phyloP scores from a whole-genome alignment of 352 stramenopile genomes.

The Globisporangium viniferum region DNA sequence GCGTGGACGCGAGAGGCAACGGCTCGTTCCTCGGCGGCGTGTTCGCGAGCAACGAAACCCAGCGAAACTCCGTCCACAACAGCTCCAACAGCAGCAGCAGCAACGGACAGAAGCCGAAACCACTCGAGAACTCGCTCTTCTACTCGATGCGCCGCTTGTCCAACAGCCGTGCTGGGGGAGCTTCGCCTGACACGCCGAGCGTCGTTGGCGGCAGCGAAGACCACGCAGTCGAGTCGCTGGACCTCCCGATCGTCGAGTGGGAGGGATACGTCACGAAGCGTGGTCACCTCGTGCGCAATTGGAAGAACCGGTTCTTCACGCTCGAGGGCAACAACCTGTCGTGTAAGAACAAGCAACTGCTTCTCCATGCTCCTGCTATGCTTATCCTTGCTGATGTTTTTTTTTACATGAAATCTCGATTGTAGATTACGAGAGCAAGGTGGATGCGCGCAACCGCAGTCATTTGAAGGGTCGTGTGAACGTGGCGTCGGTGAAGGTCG shows the following conservation, averaged over 20 bases:
- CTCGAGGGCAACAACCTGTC: slow-evolving; percentile 84
- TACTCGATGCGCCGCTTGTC: slow-evolving; percentile 47
- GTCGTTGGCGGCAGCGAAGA: slow-evolving; percentile 32
- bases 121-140: slow-evolving; percentile 45
- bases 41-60: not conserved
- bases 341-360: slow-evolving; percentile 31
- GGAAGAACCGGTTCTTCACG: slow-evolving; percentile 87
- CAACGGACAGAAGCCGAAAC: slow-evolving; percentile 36
- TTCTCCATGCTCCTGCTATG: not conserved
- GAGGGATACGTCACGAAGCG: slow-evolving; percentile 90
- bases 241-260: slow-evolving; percentile 86
- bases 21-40: slow-evolving; percentile 8
- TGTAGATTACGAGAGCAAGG: slow-evolving; percentile 85
- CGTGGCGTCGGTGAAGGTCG: slow-evolving; percentile 66
- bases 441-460: slow-evolving; percentile 82
- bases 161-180: slow-evolving; percentile 32
- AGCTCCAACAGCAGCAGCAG: slow-evolving; percentile 45
- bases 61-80: slow-evolving; percentile 28
- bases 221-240: slow-evolving; percentile 69
- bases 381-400: not conserved
- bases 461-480: slow-evolving; percentile 85
- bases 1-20: slow-evolving; percentile 15
- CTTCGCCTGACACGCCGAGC: slow-evolving; percentile 8
- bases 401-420: not conserved
- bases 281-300: slow-evolving; percentile 84